Percentiles rank a stretch among this genome's conserved stretches.
phyloP scores from a whole-genome alignment of 192 early-diverging fungal species.

The Coemansia sp. region DNA sequence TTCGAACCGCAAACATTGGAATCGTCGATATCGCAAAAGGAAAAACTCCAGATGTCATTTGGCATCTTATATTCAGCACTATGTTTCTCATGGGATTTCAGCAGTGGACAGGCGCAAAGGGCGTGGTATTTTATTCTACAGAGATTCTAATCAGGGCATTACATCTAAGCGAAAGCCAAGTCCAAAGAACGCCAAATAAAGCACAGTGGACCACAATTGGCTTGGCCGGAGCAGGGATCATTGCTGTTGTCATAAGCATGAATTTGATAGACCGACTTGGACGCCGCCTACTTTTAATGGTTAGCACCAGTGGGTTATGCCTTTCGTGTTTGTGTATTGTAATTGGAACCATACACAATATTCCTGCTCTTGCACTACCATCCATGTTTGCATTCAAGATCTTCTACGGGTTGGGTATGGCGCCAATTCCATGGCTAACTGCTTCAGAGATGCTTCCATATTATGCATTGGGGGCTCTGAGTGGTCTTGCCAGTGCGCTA shows the following conservation, averaged over 20 bases:
- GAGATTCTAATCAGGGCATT: slow-evolving; percentile 68
- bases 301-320: slow-evolving; percentile 60
- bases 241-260: slow-evolving; percentile 36
- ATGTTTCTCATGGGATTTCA: slow-evolving; percentile 72
- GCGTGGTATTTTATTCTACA: slow-evolving; percentile 81
- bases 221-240: slow-evolving; percentile 32
- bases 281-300: slow-evolving; percentile 63
- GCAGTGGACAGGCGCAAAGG: slow-evolving; percentile 84
- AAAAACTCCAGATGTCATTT: slow-evolving; percentile 53
- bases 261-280: slow-evolving; percentile 70
- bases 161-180: slow-evolving; percentile 40
- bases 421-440: slow-evolving; percentile 79
- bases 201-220: slow-evolving; percentile 52
- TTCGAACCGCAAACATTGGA: neutral
- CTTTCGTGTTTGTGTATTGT: slow-evolving; percentile 59
- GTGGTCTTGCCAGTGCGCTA: slow-evolving; percentile 65
- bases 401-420: slow-evolving; percentile 73
- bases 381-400: slow-evolving; percentile 69
- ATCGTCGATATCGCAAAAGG: slow-evolving; percentile 45
- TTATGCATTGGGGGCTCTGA: slow-evolving; percentile 68
- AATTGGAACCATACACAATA: slow-evolving; percentile 55
- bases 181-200: slow-evolving; percentile 39
- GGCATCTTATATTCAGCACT: slow-evolving; percentile 61
- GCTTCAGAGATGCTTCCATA: slow-evolving; percentile 76
- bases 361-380: slow-evolving; percentile 52